Evolutionary conservation across 345 rosid species (phyloP).

Genomic region (Gossypium anomalum): DNA sequence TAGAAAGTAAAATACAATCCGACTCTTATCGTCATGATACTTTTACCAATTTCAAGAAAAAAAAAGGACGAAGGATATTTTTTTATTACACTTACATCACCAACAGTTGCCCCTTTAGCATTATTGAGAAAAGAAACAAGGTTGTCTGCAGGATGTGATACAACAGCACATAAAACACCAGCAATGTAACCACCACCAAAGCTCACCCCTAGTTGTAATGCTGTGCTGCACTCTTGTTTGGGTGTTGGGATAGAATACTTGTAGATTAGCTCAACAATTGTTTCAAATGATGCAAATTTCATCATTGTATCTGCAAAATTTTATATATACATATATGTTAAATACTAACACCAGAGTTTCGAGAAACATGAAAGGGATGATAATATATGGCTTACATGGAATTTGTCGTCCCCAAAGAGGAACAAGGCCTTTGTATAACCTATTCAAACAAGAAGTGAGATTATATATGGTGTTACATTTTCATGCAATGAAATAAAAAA

Average conservation of each 20-base stretch:
- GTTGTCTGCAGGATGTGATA: conserved; percentile 96
- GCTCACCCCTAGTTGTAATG: conserved; percentile 84
- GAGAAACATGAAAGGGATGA: background rate
- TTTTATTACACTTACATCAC: conserved; percentile 55
- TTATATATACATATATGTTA: background rate
- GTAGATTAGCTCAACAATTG: conserved; percentile 77
- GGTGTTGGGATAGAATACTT: conserved; percentile 73
- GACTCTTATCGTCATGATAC: no score
- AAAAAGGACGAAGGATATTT: background rate
- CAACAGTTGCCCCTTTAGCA: conserved; percentile 81
- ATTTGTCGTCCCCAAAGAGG: conserved; percentile 99
- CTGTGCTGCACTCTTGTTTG: conserved; percentile 72
- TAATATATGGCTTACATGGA: conserved; percentile 61
- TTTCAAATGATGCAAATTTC: conserved; percentile 96
- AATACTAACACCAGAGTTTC: background rate
- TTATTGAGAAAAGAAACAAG: conserved; percentile 97
- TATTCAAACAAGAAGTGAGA: conserved; percentile 27
- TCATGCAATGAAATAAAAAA: background rate
- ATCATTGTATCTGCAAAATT: conserved; percentile 77
- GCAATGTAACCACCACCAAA: conserved; percentile 92
- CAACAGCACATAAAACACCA: conserved; percentile 80
- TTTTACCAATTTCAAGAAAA: background rate
- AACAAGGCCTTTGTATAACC: conserved; percentile 80
- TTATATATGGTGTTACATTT: background rate
- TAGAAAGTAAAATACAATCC: no score